These are phyloP conservation scores for Phytophthora boehmeriae DNA, from an alignment of 352 stramenopile genomes.

Conservation along the genomic window DNA sequence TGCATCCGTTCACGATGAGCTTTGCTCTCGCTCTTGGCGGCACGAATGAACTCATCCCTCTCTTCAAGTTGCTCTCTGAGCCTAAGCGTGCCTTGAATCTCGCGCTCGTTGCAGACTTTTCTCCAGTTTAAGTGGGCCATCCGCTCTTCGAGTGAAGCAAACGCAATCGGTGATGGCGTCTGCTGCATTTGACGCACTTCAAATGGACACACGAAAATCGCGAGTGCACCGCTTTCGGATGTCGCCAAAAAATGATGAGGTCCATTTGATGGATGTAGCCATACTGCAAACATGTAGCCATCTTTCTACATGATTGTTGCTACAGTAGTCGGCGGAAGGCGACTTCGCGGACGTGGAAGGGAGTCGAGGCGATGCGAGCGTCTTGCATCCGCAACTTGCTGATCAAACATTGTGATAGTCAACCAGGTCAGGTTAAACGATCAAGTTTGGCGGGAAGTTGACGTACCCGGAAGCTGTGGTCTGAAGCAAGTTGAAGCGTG, in stretches of 20 bases:
- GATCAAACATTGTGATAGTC: not conserved
- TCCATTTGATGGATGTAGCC: slow-evolving; percentile 29
- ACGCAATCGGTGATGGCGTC: slow-evolving; percentile 28
- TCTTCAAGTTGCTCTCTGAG: slow-evolving; percentile 68
- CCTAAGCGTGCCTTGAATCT: slow-evolving; percentile 68
- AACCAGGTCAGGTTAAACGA: not conserved
- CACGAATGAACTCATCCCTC: slow-evolving; percentile 62
- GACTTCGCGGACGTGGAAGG: slow-evolving; percentile 77
- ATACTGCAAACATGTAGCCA: not conserved
- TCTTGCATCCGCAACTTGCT: slow-evolving; percentile 69
- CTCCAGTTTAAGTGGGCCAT: slow-evolving; percentile 75
- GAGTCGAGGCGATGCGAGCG: slow-evolving; percentile 50
- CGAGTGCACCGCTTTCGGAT: too few species aligned
- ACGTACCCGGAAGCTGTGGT: slow-evolving; percentile 60
- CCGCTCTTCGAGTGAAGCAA: slow-evolving; percentile 66
- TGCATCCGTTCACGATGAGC: slow-evolving; percentile 54
- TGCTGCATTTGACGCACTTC: slow-evolving; percentile 20
- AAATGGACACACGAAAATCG: slow-evolving; percentile 12
- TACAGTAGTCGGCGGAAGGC: slow-evolving; percentile 66
- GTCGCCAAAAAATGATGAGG: not conserved
- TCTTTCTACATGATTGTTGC: not conserved
- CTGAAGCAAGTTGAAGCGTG: slow-evolving; percentile 47
- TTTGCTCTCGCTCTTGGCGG: slow-evolving; percentile 45
- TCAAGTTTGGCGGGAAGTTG: not conserved
- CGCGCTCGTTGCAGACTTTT: slow-evolving; percentile 71